phyloP scores from a whole-genome alignment of 2,329 filamentous ascomycete genomes.

The Fusarium mangiferae region DNA sequence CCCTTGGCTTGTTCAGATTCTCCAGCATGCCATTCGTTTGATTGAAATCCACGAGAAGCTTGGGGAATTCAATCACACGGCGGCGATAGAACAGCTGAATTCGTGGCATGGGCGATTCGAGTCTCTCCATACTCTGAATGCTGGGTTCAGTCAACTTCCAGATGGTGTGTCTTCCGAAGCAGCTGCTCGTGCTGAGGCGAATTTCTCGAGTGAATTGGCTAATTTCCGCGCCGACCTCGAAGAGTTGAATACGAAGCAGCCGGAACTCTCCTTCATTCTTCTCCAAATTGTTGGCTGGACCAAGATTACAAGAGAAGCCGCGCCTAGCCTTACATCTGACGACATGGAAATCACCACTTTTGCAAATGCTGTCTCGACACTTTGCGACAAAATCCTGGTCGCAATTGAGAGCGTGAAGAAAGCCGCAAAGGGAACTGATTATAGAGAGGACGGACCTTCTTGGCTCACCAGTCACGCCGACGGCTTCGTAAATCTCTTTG shows the following conservation, averaged over 20 bases:
- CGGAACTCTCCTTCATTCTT: constrained; percentile 72
- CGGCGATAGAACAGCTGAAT: constrained; percentile 58
- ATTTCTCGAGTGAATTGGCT: constrained; percentile 51
- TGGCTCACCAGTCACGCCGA: constrained; percentile 59
- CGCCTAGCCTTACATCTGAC: constrained; percentile 8
- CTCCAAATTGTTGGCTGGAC: constrained; percentile 75
- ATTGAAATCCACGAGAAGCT: constrained; percentile 75
- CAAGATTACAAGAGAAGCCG: constrained; percentile 42
- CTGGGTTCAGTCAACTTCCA: constrained; percentile 61
- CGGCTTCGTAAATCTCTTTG: constrained; percentile 63
- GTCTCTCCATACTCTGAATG: constrained; percentile 54
- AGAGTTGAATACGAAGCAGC: constrained; percentile 53
- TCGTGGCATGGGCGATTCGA: constrained; percentile 62
- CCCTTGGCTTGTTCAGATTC: constrained; percentile 75
- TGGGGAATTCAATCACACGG: constrained; percentile 61
- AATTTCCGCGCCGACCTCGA: constrained; percentile 56
- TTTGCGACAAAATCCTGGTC: constrained; percentile 82
- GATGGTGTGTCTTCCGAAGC: constrained; percentile 57
- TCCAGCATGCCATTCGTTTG: constrained; percentile 70
- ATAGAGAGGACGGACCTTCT: constrained; percentile 49
- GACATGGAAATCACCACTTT: constrained; percentile 55
- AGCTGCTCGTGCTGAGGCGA: constrained; percentile 47
- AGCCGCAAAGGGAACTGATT: constrained; percentile 55
- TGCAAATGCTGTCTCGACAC: constrained; percentile 66
- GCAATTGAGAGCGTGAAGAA: constrained; percentile 79